phyloP scores from a whole-genome alignment of 305 asterid species.

The Fraxinus sp. region DNA sequence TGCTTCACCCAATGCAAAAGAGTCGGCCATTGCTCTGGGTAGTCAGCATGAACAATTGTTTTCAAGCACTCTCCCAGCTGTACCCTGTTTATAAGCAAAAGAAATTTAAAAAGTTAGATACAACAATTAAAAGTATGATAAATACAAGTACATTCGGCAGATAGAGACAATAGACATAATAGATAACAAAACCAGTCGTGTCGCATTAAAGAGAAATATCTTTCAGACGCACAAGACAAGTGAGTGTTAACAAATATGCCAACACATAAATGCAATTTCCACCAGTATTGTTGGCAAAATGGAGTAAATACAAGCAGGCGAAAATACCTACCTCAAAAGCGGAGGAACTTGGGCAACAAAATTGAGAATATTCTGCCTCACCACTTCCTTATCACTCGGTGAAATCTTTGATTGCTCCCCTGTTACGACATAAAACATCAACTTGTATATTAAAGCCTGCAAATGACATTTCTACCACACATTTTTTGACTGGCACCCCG shows the following conservation, averaged over 20 bases:
- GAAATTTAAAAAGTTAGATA: conserved; percentile 20
- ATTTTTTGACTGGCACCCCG: background rate
- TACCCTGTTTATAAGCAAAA: conserved; percentile 50
- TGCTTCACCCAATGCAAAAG: conserved; percentile 90
- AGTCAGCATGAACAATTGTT: conserved; percentile 82
- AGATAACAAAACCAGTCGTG: background rate
- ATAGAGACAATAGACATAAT: conserved; percentile 9
- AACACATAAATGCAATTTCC: background rate
- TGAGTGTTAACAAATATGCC: background rate
- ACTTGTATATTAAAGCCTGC: background rate
- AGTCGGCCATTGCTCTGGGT: conserved; percentile 97
- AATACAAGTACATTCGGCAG: conserved; percentile 5
- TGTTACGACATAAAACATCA: conserved; percentile 28
- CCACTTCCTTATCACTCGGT: conserved; percentile 85
- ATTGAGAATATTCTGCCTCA: conserved; percentile 79
- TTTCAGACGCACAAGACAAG: background rate
- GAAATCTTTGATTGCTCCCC: conserved; percentile 77
- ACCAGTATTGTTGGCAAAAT: background rate
- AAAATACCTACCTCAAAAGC: conserved; percentile 58
- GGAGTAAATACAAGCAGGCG: background rate
- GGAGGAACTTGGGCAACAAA: conserved; percentile 80
- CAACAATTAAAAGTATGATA: conserved; percentile 14
- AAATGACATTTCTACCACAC: background rate
- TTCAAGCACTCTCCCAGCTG: conserved; percentile 96
- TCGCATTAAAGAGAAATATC: conserved; percentile 2